Percentiles rank a stretch among this genome's conserved stretches.
Conservation (phyloP, 129 eudicot genomes). For the Helichrysum umbraculigerum region DNA sequence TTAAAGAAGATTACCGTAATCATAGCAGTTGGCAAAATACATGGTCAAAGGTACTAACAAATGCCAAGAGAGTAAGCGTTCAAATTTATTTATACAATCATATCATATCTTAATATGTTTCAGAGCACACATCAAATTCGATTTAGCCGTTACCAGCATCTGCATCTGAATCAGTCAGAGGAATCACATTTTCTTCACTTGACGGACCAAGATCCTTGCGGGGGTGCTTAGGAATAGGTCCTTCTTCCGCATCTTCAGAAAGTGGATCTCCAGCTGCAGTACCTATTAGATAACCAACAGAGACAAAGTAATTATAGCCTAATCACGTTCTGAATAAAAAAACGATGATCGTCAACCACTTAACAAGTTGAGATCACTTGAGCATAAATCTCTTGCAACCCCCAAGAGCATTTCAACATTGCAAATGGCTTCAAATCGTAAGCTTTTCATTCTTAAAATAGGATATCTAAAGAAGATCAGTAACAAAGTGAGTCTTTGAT, state of each 20-base stretch:
- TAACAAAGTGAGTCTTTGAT: not conserved
- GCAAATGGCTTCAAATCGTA: not conserved
- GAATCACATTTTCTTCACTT: not conserved
- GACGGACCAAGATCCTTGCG: not conserved
- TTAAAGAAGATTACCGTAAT: not conserved
- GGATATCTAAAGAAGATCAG: not conserved
- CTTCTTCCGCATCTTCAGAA: not conserved
- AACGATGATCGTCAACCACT: not conserved
- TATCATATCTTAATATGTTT: not conserved
- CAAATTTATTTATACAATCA: not conserved
- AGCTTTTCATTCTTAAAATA: not conserved
- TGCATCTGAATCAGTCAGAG: too few relatives aligned
- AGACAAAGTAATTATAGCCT: not conserved
- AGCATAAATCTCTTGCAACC: not conserved
- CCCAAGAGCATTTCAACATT: not conserved
- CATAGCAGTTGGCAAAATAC: not conserved
- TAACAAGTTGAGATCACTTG: not conserved
- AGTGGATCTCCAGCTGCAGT: not conserved
- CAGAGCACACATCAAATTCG: not conserved
- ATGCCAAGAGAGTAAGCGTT: not conserved
- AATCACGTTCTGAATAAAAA: not conserved
- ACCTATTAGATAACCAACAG: slow-evolving; percentile 1
- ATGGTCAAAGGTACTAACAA: not conserved
- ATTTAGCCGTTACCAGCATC: not conserved
- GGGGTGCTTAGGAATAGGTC: not conserved